Evolutionary conservation across 176 grass and related monocot genomes (phyloP), one percentile per base, ranked within the genome.

Genomic region (Triticum timopheevii): DNA sequence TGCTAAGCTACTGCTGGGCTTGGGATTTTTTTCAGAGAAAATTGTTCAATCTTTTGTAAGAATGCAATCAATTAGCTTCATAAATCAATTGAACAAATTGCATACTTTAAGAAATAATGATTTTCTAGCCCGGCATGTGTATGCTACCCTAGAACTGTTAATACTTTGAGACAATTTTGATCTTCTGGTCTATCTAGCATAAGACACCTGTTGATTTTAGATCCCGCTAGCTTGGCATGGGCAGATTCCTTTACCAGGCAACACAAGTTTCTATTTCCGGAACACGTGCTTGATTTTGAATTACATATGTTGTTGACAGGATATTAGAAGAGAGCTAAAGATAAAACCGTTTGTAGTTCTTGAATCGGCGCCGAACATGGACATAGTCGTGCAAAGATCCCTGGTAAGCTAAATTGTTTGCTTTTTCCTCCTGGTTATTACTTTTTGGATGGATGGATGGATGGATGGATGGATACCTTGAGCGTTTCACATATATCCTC

Each of bases 291-390:
- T 78, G 36, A 31, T 62, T 63, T 56, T 76, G 61, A 82, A 70
- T 36, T 61, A 0, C 9, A 52, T 84, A 39, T 22, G 19, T 59
- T 84, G 2, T 65, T 73, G 82, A 23, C 73, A 97, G 94, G 92
- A 97, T 76, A 91, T 97, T 69, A 91, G 87, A 91, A 93, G 95
- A 65, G 88, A 91, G 40, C 47, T 94, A 30, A 86, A 91, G 74
- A 56, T 92, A 13, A 80, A 94, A 22, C 86, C 94, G 34, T 94
- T 90, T 89, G 92, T 94, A 17, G 20, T 84, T 35, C 50, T 96
- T 85, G 83, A 87, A 71, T 70, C 83, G 17, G 61, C 59, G 73
- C 92, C 81, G 24, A 82, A 63, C 20, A 28, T 90, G 81, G 87
- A 89, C 2, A 75, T 69, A 47, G 0, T 13, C 33, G 72, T 88